Percentiles rank a stretch among this genome's conserved stretches.
These are phyloP conservation scores for Tylopilus plumbeoviolaceoides DNA, from an alignment of 768 basidiomycete species.

Conservation along the genomic window DNA sequence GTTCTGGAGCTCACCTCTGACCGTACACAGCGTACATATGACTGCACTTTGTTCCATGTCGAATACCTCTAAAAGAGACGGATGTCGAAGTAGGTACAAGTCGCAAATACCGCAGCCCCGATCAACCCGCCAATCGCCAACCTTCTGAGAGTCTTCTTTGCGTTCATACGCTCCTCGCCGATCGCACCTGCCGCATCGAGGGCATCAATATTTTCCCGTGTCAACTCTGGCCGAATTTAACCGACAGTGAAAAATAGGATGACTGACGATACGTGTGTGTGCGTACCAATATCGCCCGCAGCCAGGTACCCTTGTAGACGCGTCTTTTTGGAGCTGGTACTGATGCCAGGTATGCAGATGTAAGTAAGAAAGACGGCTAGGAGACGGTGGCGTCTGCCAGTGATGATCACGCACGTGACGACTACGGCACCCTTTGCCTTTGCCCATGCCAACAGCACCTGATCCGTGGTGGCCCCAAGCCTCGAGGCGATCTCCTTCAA, in stretches of 20 bases:
- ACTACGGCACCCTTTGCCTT: slow-evolving; percentile 66
- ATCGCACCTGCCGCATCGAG: slow-evolving; percentile 55
- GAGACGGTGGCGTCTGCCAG: not conserved
- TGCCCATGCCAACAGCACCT: slow-evolving; percentile 70
- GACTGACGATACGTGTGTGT: not conserved
- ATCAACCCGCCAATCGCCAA: not conserved
- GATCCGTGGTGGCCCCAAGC: slow-evolving; percentile 53
- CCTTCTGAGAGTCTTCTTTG: not conserved
- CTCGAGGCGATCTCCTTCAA: slow-evolving; percentile 49
- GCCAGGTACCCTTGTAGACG: slow-evolving; percentile 65
- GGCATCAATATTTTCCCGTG: slow-evolving; percentile 45
- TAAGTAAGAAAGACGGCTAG: not conserved
- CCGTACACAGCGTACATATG: not conserved
- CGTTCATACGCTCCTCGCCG: slow-evolving; percentile 3
- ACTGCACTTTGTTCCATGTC: not conserved
- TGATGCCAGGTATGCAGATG: slow-evolving; percentile 17
- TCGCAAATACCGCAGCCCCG: slow-evolving; percentile 3
- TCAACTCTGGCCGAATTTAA: slow-evolving; percentile 37
- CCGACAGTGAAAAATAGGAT: not conserved
- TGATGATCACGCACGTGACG: slow-evolving; percentile 46
- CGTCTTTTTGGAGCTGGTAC: slow-evolving; percentile 61
- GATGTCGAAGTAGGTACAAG: slow-evolving; percentile 10
- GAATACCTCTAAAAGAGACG: not conserved
- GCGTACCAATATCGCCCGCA: slow-evolving; percentile 58
- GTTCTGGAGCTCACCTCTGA: not conserved